A percentile compares a stretch with the other conserved stretches of the same genome.
Evolutionary conservation across 257 asterid genomes (phyloP).

Genomic region (Eucommia ulmoides): DNA sequence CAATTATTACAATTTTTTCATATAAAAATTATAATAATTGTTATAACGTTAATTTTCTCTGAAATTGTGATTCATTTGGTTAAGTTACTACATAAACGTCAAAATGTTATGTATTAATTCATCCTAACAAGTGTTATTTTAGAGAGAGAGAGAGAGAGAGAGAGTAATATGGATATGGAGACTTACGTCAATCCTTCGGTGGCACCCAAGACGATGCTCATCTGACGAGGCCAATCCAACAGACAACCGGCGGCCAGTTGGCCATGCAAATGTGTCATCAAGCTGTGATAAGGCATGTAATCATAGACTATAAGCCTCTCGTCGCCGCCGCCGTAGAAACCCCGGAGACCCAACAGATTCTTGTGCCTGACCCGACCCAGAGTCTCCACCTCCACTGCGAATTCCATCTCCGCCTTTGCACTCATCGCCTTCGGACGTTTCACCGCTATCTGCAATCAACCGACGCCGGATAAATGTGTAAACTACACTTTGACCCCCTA

Average conservation of each 20-base stretch:
- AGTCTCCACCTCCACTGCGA: constrained; percentile 68
- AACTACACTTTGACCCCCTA: no score
- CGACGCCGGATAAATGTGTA: no score
- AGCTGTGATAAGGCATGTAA: constrained; percentile 75
- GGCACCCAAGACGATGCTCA: constrained; percentile 44
- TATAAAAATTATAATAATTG: no score
- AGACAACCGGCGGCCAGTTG: constrained; percentile 43
- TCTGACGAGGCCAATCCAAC: constrained; percentile 51
- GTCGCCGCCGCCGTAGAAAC: constrained; percentile 65
- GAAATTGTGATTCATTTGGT: no score
- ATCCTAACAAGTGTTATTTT: no score
- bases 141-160: no score
- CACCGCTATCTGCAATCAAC: constrained; percentile 54
- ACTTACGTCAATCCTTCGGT: constrained; percentile 58
- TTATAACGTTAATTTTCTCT: no score
- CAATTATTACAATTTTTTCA: no score
- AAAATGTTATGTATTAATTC: no score
- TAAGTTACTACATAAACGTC: no score
- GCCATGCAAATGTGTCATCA: constrained; percentile 65
- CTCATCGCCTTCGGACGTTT: constrained; percentile 65
- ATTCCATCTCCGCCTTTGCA: constrained; percentile 80
- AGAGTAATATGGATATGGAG: no score
- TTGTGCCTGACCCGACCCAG: constrained; percentile 74
- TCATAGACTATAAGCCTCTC: constrained; percentile 74
- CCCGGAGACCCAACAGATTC: constrained; percentile 59